Conservation (phyloP, 129 eudicot genomes). For the Smallanthus sonchifolius region DNA sequence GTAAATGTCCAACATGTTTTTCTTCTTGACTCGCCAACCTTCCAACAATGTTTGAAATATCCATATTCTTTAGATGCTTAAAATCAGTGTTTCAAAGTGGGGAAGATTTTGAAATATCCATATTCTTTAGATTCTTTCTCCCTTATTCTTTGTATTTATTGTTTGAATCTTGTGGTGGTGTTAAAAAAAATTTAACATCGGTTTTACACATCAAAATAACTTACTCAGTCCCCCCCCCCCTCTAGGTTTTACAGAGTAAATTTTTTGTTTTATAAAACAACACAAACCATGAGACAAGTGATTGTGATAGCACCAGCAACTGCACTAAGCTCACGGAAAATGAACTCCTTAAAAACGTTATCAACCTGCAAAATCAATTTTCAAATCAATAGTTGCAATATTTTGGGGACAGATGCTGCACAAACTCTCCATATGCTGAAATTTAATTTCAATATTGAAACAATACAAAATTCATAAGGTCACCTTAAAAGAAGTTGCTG, state of each 20-base stretch:
- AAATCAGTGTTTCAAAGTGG: neutral
- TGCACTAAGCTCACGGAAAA: constrained; percentile 84
- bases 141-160: neutral
- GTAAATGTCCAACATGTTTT: neutral
- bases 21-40: neutral
- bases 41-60: neutral
- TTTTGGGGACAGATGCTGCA: neutral
- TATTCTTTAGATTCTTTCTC: neutral
- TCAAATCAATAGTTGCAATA: neutral
- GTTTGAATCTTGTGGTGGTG: neutral
- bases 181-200: neutral
- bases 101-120: neutral
- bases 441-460: neutral
- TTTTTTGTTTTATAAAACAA: neutral
- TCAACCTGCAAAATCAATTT: constrained; percentile 42
- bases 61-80: neutral
- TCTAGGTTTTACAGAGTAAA: neutral
- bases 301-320: constrained; percentile 93
- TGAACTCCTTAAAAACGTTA: constrained; percentile 48
- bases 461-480: neutral
- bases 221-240: neutral
- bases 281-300: constrained; percentile 89
- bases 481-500: constrained; percentile 62
- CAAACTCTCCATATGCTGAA: neutral
- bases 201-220: neutral